Conservation (phyloP, 495 filamentous ascomycete genomes). For the Lentithecium fluviatile region DNA sequence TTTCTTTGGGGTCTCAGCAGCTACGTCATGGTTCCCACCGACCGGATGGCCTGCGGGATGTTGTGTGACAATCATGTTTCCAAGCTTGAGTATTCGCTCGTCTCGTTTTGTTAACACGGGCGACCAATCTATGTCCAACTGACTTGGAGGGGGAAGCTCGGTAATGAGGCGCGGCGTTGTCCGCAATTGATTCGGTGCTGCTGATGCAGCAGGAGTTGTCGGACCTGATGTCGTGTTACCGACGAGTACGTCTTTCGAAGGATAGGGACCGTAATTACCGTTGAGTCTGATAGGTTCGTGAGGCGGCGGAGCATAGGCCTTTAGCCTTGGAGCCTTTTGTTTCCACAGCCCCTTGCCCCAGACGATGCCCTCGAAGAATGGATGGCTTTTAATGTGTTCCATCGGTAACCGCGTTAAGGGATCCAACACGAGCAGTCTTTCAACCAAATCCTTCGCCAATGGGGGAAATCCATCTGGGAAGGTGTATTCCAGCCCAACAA, state of each 20-base stretch:
- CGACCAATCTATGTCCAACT: constrained; percentile 98
- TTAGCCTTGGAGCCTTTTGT: constrained; percentile 83
- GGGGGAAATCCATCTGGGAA: constrained; percentile 89
- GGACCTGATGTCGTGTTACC: constrained; percentile 38
- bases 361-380: constrained; percentile 88
- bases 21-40: constrained; percentile 60
- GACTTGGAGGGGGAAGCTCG: constrained; percentile 90
- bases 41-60: constrained; percentile 68
- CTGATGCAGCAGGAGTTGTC: constrained; percentile 49
- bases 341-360: constrained; percentile 90
- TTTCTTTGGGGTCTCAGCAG: constrained; percentile 69
- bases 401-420: constrained; percentile 84
- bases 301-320: constrained; percentile 77
- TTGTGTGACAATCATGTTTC: constrained; percentile 79
- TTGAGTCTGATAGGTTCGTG: constrained; percentile 84
- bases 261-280: constrained; percentile 50
- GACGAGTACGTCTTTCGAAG: constrained; percentile 47
- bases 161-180: constrained; percentile 83
- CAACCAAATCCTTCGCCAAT: constrained; percentile 86
- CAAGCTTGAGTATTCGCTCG: constrained; percentile 92
- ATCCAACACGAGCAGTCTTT: constrained; percentile 87
- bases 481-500: constrained; percentile 88
- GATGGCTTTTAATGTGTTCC: constrained; percentile 95
- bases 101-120: constrained; percentile 87
- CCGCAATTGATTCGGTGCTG: constrained; percentile 48